Conservation (phyloP, 1,284 basidiomycete genomes). For the Gymnopus androsaceus region DNA sequence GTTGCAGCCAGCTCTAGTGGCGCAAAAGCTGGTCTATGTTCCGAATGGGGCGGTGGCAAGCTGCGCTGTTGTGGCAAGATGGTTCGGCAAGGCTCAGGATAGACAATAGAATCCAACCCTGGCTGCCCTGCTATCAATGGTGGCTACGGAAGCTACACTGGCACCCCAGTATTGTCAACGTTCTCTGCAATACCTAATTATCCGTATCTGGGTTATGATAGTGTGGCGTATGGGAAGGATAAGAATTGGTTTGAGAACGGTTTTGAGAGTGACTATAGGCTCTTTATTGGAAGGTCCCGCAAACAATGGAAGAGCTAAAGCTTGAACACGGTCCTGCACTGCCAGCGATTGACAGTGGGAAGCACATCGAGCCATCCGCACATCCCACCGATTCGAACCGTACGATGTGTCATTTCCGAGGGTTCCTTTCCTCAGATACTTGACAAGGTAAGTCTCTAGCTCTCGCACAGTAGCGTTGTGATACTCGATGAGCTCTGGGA, state of each 20-base stretch:
- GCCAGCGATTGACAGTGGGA: no score
- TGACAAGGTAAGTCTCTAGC: conserved; percentile 81
- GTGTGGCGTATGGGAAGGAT: no score
- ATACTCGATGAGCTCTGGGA: conserved; percentile 79
- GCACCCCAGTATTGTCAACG: no score
- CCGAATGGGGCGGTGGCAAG: conserved; percentile 46
- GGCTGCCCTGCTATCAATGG: conserved; percentile 12
- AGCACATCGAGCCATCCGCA: no score
- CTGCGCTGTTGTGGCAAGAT: conserved; percentile 33
- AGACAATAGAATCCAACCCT: conserved; percentile 20
- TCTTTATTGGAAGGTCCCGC: no score
- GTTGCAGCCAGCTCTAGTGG: conserved; percentile 65
- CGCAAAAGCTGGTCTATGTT: conserved; percentile 43
- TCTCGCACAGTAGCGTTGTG: conserved; percentile 87
- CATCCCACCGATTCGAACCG: conserved; percentile 69
- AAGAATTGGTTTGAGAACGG: no score
- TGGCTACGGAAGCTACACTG: no score
- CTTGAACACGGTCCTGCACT: no score
- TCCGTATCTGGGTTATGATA: no score
- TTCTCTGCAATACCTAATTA: no score
- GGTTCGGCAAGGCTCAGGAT: conserved; percentile 19
- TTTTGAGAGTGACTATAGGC: conserved; percentile 23
- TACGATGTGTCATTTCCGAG: conserved; percentile 76
- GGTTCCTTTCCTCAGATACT: conserved; percentile 80
- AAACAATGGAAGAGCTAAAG: no score